phyloP scores from a whole-genome alignment of 257 asterid species.

The Solanum bulbocastanum region DNA sequence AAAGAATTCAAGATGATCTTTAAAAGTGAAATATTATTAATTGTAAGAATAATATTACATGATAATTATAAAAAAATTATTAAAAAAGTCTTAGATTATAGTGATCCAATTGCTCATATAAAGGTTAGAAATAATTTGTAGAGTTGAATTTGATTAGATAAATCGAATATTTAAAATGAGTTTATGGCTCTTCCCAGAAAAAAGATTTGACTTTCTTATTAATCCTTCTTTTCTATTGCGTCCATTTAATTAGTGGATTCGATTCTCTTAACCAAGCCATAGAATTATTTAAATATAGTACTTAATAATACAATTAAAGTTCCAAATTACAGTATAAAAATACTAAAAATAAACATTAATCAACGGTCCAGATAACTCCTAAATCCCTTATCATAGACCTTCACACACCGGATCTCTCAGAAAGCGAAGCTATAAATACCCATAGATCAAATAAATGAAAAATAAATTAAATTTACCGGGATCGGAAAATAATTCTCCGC shows the following conservation, averaged over 20 bases:
- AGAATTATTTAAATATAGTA: not conserved
- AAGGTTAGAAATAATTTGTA: not conserved
- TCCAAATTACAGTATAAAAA: not conserved
- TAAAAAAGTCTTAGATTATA: not conserved
- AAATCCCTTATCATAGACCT: not conserved
- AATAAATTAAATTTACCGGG: not conserved
- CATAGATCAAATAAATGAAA: not conserved
- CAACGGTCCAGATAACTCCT: not conserved
- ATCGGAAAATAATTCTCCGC: not conserved
- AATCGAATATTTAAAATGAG: not conserved
- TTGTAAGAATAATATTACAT: not conserved
- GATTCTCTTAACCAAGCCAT: not conserved
- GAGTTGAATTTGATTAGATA: not conserved
- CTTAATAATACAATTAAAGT: not conserved
- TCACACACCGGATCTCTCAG: not conserved
- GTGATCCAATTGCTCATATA: not conserved
- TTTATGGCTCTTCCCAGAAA: not conserved
- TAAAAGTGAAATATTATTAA: not conserved
- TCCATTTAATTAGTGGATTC: not conserved
- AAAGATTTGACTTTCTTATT: not conserved
- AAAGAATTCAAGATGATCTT: not conserved
- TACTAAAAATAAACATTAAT: not conserved
- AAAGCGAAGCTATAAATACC: constrained; percentile 1
- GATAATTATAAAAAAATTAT: not conserved
- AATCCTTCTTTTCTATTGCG: not conserved